These are phyloP conservation scores for Aspergillus incahuasiensis DNA, from an alignment of 495 filamentous ascomycete genomes.

Conservation along the genomic window DNA sequence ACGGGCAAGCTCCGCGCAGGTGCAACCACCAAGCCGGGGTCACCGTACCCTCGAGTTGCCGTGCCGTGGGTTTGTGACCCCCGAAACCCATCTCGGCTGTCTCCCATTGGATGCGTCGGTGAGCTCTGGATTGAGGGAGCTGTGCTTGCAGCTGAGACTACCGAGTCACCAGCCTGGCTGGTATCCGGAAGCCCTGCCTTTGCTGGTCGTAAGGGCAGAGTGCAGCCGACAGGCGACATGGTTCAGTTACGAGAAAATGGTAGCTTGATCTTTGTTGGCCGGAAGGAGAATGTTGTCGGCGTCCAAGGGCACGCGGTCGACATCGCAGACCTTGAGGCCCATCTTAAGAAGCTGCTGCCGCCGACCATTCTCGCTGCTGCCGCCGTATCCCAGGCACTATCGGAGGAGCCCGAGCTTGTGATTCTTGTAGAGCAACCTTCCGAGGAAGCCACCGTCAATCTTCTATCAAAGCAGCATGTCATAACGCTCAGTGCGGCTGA, in stretches of 20 bases:
- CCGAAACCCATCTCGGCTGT: slow-evolving; percentile 26
- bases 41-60: slow-evolving; percentile 24
- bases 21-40: slow-evolving; percentile 23
- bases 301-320: slow-evolving; percentile 35
- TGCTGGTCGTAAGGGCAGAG: slow-evolving; percentile 24
- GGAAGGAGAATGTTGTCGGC: slow-evolving; percentile 27
- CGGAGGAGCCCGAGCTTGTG: slow-evolving; percentile 21
- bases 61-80: slow-evolving; percentile 35
- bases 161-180: slow-evolving; percentile 34
- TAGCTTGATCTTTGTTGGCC: slow-evolving; percentile 27
- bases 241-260: slow-evolving; percentile 28
- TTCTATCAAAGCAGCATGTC: slow-evolving; percentile 20
- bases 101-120: slow-evolving; percentile 30
- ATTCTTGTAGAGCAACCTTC: slow-evolving; percentile 27
- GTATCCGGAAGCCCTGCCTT: slow-evolving; percentile 23
- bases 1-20: slow-evolving; percentile 26
- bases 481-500: slow-evolving; percentile 9
- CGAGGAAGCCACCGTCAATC: slow-evolving; percentile 19
- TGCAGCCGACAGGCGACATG: slow-evolving; percentile 32
- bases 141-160: slow-evolving; percentile 20
- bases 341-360: slow-evolving; percentile 28
- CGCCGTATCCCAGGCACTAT: slow-evolving; percentile 18
- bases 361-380: slow-evolving; percentile 22
- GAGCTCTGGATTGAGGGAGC: slow-evolving; percentile 32
- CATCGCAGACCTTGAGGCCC: slow-evolving; percentile 28